Conservation (phyloP, 495 filamentous ascomycete species). For the Lasiosphaeria miniovina region DNA sequence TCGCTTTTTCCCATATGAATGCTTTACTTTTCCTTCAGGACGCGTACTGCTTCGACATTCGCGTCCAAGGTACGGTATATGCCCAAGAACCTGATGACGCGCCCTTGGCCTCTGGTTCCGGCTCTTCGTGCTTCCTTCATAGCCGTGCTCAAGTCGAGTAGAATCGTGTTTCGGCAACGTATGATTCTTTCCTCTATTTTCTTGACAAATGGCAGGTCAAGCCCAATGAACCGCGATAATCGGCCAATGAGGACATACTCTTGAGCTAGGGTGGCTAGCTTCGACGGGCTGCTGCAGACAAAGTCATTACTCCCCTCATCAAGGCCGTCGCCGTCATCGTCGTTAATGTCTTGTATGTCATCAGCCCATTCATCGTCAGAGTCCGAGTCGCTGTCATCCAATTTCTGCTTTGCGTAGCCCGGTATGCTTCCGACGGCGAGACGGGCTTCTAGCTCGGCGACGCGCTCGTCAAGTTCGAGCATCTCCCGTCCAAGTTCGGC, state of each 20-base stretch:
- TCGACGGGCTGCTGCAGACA: constrained; percentile 40
- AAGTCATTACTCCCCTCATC: constrained; percentile 22
- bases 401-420: constrained; percentile 24
- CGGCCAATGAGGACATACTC: constrained; percentile 40
- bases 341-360: constrained; percentile 15
- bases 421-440: constrained; percentile 47
- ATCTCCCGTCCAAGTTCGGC: constrained; percentile 61
- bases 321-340: constrained; percentile 26
- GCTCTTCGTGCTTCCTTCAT: constrained; percentile 66
- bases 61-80: constrained; percentile 79
- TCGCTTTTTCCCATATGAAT: not conserved
- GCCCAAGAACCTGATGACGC: constrained; percentile 65
- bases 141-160: constrained; percentile 78
- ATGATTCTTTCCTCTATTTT: constrained; percentile 54
- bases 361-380: constrained; percentile 28
- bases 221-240: constrained; percentile 42
- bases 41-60: constrained; percentile 68
- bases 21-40: constrained; percentile 51
- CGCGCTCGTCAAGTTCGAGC: constrained; percentile 65
- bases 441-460: constrained; percentile 71
- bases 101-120: constrained; percentile 50
- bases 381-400: constrained; percentile 30
- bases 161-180: constrained; percentile 63
- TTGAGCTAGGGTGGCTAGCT: constrained; percentile 42
- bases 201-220: constrained; percentile 40